Evolutionary conservation across 176 grass and related monocot genomes (phyloP), one percentile per base, ranked within the genome.

Genomic region (Saccharum officinarum): DNA sequence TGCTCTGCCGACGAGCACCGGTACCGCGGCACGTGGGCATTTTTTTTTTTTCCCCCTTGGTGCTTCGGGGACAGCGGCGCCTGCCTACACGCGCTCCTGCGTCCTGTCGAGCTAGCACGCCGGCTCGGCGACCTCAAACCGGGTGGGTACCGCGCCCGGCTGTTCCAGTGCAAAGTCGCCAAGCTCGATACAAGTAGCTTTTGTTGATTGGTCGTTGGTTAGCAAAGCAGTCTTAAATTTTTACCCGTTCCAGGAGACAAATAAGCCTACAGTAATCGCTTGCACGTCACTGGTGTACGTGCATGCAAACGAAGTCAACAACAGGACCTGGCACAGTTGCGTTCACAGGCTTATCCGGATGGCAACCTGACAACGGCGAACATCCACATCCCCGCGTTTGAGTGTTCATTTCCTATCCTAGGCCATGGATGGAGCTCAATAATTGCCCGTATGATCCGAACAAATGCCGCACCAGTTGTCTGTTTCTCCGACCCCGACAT

Each of bases 401-500:
- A 6, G 5, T 40, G 66, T 12, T 17, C 37, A 22, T 70, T 39
- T 54, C 31, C 1, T 15, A 10, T 4, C 10, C 20, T 38, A 15
- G 13, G 25, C 34, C 39, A 41, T 62, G 55, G 55, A 42, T 20
- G 61, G 10, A 65, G 31, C 9, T n/a, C 9, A 67, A 65, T 18
- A 68, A 69, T 15, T 40, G 50, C 11, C 66, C 50, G 64, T 31
- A 39, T 26, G 67, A 57, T 39, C 65, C 39, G 34, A 34, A 28
- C 22, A 33, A 15, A 25, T 11, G 66, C 17, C 5, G 47, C 12
- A 22, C 44, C 31, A 17, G 46, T 28, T 73, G 37, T 18, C 74
- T 49, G 74, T 39, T 83, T 22, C 73, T 90, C 55, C 59, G 30
- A 23, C 39, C 3, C 28, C 80, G 42, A 61, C 88, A 74, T 62